Percentiles rank a stretch among this genome's conserved stretches.
phyloP scores from a whole-genome alignment of 345 rosid genomes.

The Gossypium longicalyx region DNA sequence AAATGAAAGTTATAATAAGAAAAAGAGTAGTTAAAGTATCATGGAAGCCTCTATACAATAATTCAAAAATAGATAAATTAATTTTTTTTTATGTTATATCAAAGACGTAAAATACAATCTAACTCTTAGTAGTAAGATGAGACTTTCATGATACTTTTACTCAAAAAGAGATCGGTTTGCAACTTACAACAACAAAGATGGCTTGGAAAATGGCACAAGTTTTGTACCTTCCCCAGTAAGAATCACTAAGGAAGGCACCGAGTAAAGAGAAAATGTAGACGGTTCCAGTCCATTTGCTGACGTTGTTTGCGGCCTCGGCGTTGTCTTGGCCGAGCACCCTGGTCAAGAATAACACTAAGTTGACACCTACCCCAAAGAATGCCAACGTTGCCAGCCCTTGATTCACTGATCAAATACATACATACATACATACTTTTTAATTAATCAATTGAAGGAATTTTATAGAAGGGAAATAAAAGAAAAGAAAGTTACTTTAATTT shows the following conservation, averaged over 20 bases:
- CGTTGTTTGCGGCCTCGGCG: conserved; percentile 90
- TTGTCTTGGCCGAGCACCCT: conserved; percentile 84
- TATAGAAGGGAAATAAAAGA: not conserved
- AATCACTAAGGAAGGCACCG: conserved; percentile 95
- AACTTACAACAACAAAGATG: conserved; percentile 75
- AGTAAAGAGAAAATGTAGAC: conserved; percentile 94
- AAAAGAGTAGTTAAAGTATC: too few species aligned
- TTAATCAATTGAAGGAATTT: not conserved
- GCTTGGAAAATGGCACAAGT: conserved; percentile 89
- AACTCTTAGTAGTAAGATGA: too few species aligned
- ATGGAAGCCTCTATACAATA: too few species aligned
- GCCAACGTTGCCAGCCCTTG: conserved; percentile 95
- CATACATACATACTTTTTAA: too few species aligned
- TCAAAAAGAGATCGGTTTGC: not conserved
- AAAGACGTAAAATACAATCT: too few species aligned
- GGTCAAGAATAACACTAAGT: conserved; percentile 82
- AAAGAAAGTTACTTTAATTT: too few species aligned
- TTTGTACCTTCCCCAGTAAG: conserved; percentile 96
- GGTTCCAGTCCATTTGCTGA: conserved; percentile 99
- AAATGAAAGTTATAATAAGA: not conserved
- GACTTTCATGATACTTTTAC: too few species aligned
- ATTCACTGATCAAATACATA: conserved; percentile 54
- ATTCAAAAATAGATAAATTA: too few species aligned
- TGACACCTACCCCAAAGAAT: conserved; percentile 91
- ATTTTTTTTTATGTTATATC: too few species aligned